These are phyloP conservation scores for Moesziomyces sp. DNA, from an alignment of 1,284 basidiomycete species.

Conservation along the genomic window DNA sequence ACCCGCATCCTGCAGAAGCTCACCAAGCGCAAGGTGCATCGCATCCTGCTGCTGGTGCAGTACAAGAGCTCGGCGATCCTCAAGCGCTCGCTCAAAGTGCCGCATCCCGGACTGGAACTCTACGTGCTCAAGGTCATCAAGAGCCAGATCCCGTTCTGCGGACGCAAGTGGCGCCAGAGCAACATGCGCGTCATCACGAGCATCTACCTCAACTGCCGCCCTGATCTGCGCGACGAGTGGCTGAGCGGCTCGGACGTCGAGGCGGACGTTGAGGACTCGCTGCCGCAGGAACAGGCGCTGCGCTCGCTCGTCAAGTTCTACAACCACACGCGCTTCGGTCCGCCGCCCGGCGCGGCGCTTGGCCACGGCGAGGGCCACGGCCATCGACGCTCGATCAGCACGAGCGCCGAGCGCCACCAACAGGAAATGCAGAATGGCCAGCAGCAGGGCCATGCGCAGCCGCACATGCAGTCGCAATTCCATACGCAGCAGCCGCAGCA, in stretches of 20 bases:
- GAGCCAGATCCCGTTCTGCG: constrained; percentile 97
- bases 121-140: constrained; percentile 98
- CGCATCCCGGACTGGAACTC: constrained; percentile 91
- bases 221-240: constrained; percentile 97
- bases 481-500: constrained; percentile 16
- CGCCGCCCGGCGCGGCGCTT: constrained; percentile 23
- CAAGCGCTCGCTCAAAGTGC: constrained; percentile 91
- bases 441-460: constrained; percentile 1
- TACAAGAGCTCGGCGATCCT: constrained; percentile 92
- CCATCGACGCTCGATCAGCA: constrained; percentile 53
- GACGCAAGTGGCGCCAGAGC: constrained; percentile 98
- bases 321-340: constrained; percentile 67
- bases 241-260: constrained; percentile 92
- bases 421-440: constrained; percentile 17
- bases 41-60: constrained; percentile 94
- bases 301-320: constrained; percentile 92
- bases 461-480: constrained; percentile 10
- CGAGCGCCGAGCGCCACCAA: constrained; percentile 28
- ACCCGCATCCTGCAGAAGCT: constrained; percentile 98
- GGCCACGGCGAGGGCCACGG: constrained; percentile 46
- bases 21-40: constrained; percentile 91
- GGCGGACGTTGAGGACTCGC: constrained; percentile 78
- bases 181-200: constrained; percentile 99
- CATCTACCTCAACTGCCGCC: constrained; percentile 96
- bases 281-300: constrained; percentile 94